Evolutionary conservation across 2,329 filamentous ascomycete species (phyloP).

Genomic region (Penicillium psychrosexuale): DNA sequence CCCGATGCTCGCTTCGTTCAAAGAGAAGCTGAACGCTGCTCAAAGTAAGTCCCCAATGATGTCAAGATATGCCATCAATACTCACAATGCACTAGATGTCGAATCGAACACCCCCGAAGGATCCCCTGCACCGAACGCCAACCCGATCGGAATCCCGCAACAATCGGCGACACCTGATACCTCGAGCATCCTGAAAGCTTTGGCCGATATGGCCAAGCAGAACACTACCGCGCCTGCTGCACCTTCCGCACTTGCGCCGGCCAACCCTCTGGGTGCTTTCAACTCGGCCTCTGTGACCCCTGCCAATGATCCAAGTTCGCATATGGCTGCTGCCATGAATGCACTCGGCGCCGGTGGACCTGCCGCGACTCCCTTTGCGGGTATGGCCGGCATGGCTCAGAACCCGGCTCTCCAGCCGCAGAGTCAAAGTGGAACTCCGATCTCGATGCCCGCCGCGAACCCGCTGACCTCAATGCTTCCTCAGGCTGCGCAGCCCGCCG

Average conservation of each 20-base stretch:
- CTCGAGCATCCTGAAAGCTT: conserved; percentile 69
- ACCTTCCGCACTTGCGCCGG: conserved; percentile 35
- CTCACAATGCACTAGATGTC: conserved; percentile 50
- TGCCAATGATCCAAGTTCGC: conserved; percentile 44
- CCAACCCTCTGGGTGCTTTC: conserved; percentile 51
- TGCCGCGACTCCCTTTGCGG: conserved; percentile 49
- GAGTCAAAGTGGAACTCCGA: conserved; percentile 41
- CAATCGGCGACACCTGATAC: conserved; percentile 50
- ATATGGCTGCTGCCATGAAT: conserved; percentile 58
- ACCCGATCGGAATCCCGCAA: conserved; percentile 37
- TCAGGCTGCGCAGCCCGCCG: conserved; percentile 34
- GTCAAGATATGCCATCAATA: neutral
- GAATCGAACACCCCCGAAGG: conserved; percentile 67
- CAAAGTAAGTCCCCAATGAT: conserved; percentile 58
- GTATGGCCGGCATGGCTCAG: conserved; percentile 40
- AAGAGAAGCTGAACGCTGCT: conserved; percentile 68
- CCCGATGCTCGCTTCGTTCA: conserved; percentile 76
- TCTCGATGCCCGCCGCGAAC: conserved; percentile 41
- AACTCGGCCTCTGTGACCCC: conserved; percentile 46
- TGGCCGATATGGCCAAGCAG: conserved; percentile 77
- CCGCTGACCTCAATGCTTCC: conserved; percentile 44
- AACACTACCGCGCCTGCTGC: conserved; percentile 55
- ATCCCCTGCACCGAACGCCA: conserved; percentile 47
- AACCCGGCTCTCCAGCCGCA: conserved; percentile 39
- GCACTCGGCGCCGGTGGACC: conserved; percentile 38